Base-by-base conservation (phyloP, 2,329 filamentous ascomycete genomes). In the Ophiostoma tasmaniense region DNA sequence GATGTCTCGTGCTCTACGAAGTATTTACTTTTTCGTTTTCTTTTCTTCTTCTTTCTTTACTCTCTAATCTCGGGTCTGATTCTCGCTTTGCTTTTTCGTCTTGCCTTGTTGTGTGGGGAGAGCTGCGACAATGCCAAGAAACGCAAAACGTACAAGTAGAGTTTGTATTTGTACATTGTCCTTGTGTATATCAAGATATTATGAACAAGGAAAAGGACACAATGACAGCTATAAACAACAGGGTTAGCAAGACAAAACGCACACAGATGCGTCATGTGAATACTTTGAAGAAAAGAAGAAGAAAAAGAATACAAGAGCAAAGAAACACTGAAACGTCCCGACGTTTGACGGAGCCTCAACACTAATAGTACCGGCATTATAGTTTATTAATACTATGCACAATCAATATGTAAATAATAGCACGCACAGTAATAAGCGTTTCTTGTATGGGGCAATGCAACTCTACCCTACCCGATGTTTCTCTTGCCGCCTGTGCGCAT, bases 301-400 rank as follows among this genome's bases (percentile, higher is more conserved):
- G 13, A 55, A 10, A 13, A 14, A 55, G 13, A 25, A 22, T 20
- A 55, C n/a, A 25, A 25, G 14, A 61, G 25, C 20, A 30, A 59
- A 33, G 25, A 17, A 69, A 67, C 66, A 61, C 65, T 52, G 70
- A 71, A 71, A 71, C 70, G 52, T 59, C 66, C 66, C 68, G 50
- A 68, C 66, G 70, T 71, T 71, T 68, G 22, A 61, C 55, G 55
- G 55, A 61, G 55, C 55, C 55, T 61, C 55, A 61, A 30, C 30
- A 61, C 30, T 61, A 30, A 30, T 61, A 61, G 30, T 61, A 30
- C 22, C 55, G 25, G 55, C 6, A 61, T 30, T 30, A 25, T 25
- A 45, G 42, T 45, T 13, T 55, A 55, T 22, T 25, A 55, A 55
- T 55, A 28, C n/a, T n/a, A n/a, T n/a, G n/a, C n/a, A n/a, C 42